These are phyloP conservation scores for Pseudogymnoascus sp. DNA, from an alignment of 2,329 filamentous ascomycete species.

Conservation along the genomic window DNA sequence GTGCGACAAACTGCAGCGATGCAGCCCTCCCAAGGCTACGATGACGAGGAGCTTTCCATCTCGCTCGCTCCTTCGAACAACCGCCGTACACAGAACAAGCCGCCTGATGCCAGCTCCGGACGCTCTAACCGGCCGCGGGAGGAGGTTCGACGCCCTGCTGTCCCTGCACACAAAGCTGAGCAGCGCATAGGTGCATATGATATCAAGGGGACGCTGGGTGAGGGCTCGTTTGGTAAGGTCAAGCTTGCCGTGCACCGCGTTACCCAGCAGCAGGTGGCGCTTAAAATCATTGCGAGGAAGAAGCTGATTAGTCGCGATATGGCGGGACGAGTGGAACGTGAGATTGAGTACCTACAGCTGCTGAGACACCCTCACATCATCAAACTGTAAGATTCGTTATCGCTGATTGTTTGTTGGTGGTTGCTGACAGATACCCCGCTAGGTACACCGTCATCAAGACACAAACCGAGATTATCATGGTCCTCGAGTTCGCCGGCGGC, in stretches of 20 bases:
- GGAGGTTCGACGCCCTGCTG: slow-evolving; percentile 18
- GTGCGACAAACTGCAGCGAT: slow-evolving; percentile 8
- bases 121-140: slow-evolving; percentile 17
- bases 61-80: slow-evolving; percentile 59
- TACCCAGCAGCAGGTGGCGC: slow-evolving; percentile 87
- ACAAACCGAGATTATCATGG: slow-evolving; percentile 93
- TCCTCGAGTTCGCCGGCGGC: slow-evolving; percentile 91
- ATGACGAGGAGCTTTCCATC: slow-evolving; percentile 78
- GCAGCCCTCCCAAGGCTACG: slow-evolving; percentile 40
- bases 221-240: slow-evolving; percentile 97
- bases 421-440: slow-evolving; percentile 10
- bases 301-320: slow-evolving; percentile 96
- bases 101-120: slow-evolving; percentile 25
- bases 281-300: slow-evolving; percentile 96
- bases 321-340: slow-evolving; percentile 92
- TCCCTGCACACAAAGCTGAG: slow-evolving; percentile 49
- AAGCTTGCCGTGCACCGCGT: slow-evolving; percentile 90
- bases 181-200: slow-evolving; percentile 89
- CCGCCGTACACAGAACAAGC: slow-evolving; percentile 39
- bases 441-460: slow-evolving; percentile 97
- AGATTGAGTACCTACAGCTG: slow-evolving; percentile 96
- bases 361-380: slow-evolving; percentile 97
- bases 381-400: slow-evolving; percentile 64
- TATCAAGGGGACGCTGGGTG: slow-evolving; percentile 81
- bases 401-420: not conserved